A percentile compares a stretch with the other conserved stretches of the same genome.
These are phyloP conservation scores for Rhizopus stolonifer DNA, from an alignment of 371 early-diverging fungal species.

Conservation along the genomic window DNA sequence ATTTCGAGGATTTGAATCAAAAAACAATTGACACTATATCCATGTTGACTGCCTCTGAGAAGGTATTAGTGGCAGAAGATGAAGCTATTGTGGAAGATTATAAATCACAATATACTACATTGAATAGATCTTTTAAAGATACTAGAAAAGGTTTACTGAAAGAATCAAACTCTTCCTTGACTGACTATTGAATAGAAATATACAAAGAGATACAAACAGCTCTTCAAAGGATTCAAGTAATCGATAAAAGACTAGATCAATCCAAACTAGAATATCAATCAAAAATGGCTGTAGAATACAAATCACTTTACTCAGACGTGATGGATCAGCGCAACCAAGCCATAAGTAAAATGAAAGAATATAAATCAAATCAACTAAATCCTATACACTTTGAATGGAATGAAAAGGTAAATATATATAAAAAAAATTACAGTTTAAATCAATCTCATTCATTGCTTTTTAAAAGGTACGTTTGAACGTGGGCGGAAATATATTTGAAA, in stretches of 20 bases:
- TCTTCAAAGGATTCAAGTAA: conserved; percentile 23
- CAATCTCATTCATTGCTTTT: too few species aligned
- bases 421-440: too few species aligned
- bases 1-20: not conserved
- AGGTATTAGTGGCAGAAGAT: conserved; percentile 3
- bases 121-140: conserved; percentile 31
- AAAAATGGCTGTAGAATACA: conserved; percentile 27
- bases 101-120: conserved; percentile 29
- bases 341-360: conserved; percentile 9
- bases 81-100: conserved; percentile 17
- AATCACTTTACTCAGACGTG: conserved; percentile 23
- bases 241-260: conserved; percentile 28
- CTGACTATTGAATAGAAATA: too few species aligned
- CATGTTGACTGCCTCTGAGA: conserved; percentile 24
- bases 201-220: conserved; percentile 30
- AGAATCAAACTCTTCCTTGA: too few species aligned
- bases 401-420: conserved; percentile 2
- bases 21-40: conserved; percentile 1
- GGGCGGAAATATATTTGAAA: conserved; percentile 41
- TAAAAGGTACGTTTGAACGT: conserved; percentile 40
- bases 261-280: conserved; percentile 23
- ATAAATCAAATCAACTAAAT: not conserved
- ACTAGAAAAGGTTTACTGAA: too few species aligned
- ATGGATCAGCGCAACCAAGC: conserved; percentile 26
- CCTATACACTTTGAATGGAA: conserved; percentile 6